Evolutionary conservation across 768 basidiomycete species (phyloP), one percentile per base, ranked within the genome.

Genomic region (Lactarius deliciosus): DNA sequence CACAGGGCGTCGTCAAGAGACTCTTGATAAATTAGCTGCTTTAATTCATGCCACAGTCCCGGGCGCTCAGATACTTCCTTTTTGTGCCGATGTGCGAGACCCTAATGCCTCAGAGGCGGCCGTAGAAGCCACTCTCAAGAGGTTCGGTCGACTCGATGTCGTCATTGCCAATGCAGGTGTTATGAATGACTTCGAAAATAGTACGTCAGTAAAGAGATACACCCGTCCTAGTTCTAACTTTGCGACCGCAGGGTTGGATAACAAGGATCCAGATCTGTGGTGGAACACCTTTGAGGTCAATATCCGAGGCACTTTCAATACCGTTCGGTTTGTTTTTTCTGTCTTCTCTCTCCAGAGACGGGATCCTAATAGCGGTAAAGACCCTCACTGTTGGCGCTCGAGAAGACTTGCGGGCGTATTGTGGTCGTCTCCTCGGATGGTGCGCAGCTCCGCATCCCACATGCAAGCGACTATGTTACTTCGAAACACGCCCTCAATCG

Each of bases 191-290:
- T 5, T 40, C 13, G 13, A 40, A 13, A 13, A 40, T 15, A 40
- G 38, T 40, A 15, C 38, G 38, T 40, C 5, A 15, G 38, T 40
- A 43, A 38, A 5, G 64, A 11, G 6, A 2, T 20, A 50, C n/a
- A 22, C 7, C 22, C 6, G 7, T 50, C 10, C 3, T 2, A 22
- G 11, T 25, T 0, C 15, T 34, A 25, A 53, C 22, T 7, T 22
- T 28, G 11, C 13, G 16, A 56, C n/a, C 32, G 28, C 25, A 73
- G 72, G 64, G 18, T 66, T 73, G 41, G 65, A 40, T 13, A 68
- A 71, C 41, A 64, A 63, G 43, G 72, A 73, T 61, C 67, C 73
- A 13, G 67, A 66, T n/a, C 66, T 68, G 53, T 75, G 73, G 72
- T 71, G 71, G 72, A 69, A 67, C 50, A 63, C 63, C 10, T 57